These are phyloP conservation scores for Hanseniaspora jakobsenii DNA, from an alignment of 805 yeast species.

Conservation along the genomic window DNA sequence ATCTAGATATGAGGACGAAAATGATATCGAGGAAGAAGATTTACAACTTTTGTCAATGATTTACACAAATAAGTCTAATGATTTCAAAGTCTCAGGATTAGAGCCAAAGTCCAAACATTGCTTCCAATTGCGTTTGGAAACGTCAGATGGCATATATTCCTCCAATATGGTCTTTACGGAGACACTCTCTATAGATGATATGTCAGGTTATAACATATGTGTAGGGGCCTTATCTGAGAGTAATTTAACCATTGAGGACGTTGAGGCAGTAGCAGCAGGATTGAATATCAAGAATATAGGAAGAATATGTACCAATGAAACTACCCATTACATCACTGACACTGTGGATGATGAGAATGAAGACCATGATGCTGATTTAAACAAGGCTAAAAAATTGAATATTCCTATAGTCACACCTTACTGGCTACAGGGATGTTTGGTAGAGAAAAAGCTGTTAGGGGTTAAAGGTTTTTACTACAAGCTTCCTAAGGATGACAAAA, in stretches of 20 bases:
- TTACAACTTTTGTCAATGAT: constrained; percentile 63
- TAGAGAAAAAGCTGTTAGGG: constrained; percentile 80
- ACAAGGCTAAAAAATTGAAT: constrained; percentile 70
- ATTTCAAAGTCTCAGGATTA: constrained; percentile 82
- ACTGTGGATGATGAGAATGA: constrained; percentile 25
- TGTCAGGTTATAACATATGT: constrained; percentile 84
- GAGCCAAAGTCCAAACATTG: constrained; percentile 73
- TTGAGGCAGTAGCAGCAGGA: constrained; percentile 47
- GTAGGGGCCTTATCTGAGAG: constrained; percentile 59
- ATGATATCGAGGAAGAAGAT: constrained; percentile 23
- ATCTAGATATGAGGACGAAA: not conserved
- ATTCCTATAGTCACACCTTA: constrained; percentile 93
- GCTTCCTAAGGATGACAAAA: constrained; percentile 4
- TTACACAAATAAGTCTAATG: constrained; percentile 60
- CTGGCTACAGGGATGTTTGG: constrained; percentile 89
- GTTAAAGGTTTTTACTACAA: constrained; percentile 65
- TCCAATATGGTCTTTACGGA: constrained; percentile 58
- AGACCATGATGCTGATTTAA: constrained; percentile 39
- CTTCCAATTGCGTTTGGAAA: constrained; percentile 68
- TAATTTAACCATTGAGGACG: constrained; percentile 39
- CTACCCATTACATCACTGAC: constrained; percentile 76
- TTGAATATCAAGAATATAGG: constrained; percentile 56
- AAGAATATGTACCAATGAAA: constrained; percentile 45
- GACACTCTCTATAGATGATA: constrained; percentile 93
- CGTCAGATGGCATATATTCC: constrained; percentile 76